Base-by-base conservation (phyloP, 139 green algal species). In the Volvox reticuliferus region DNA sequence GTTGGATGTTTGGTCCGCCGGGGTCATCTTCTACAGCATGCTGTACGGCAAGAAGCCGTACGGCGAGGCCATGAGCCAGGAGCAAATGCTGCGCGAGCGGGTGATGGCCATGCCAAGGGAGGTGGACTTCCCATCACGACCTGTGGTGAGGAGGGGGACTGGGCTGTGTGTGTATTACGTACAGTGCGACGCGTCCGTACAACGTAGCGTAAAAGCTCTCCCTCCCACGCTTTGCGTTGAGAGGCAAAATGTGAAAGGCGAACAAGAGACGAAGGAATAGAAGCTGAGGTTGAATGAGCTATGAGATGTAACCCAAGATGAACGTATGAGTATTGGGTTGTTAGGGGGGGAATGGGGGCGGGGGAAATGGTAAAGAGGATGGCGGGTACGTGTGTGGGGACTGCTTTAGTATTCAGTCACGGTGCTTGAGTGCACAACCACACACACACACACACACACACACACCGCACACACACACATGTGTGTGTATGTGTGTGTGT, bases 11-110 rank as follows among this genome's bases (percentile, higher is more conserved):
- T 99, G 96, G 97, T 95, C 93, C 3, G 95, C 95, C 75, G 98
- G 98, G 21, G 96, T 99, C 63, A 98, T 99, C 68, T 92, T 99
- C 71, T 99, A 97, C 90, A 97, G 99, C 95, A 97, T 99, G 97
- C 94, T 99, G 89, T 99, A 96, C 90, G 98, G 98, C 35, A 93
- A 85, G 82, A 94, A 98, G 36, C 98, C 98, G 16, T 99, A 99
- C 91, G 95, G 93, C 16, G 93, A 96, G 90, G 84, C 91, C 35
- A 91, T 95, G 91, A 93, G 69, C 13, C 97, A 99, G 94, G 97
- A 99, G 94, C 92, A 97, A 81, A 98, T 99, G 61, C 93, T 99
- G 91, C 93, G 97, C 2, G 97, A 99, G 36, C 93, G 96, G 33
- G 93, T 94, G 9, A 96, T 97, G 88, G 61, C 85, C 21, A 75